phyloP scores from a whole-genome alignment of 2,329 filamentous ascomycete genomes.

The Alternaria sp. region DNA sequence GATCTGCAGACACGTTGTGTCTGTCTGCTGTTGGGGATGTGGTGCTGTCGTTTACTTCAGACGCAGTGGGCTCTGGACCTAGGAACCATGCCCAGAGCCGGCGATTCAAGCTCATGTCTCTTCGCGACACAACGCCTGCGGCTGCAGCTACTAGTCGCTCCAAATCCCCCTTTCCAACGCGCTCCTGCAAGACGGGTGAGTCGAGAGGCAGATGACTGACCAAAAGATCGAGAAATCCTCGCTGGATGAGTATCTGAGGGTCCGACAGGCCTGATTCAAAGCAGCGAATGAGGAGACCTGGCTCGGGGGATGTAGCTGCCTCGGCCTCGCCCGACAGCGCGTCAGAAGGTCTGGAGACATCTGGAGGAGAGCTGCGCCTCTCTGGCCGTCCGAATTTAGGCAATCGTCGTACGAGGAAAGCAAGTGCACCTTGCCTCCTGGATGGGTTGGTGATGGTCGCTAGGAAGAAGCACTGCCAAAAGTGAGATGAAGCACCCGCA shows the following conservation, averaged over 20 bases:
- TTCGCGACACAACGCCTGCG: constrained; percentile 81
- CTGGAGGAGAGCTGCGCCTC: constrained; percentile 24
- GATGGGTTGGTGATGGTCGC: constrained; percentile 89
- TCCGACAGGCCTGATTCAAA: constrained; percentile 90
- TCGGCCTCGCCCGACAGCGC: constrained; percentile 60
- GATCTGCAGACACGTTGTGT: constrained; percentile 55
- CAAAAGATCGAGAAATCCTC: constrained; percentile 90
- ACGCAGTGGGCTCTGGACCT: constrained; percentile 69
- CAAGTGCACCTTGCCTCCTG: constrained; percentile 82
- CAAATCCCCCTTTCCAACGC: constrained; percentile 75
- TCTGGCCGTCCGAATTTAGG: constrained; percentile 67
- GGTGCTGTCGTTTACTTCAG: constrained; percentile 41
- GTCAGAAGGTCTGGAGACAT: constrained; percentile 11
- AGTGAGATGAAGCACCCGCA: constrained; percentile 75
- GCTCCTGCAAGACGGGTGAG: constrained; percentile 78
- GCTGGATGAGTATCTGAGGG: constrained; percentile 87
- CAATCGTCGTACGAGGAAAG: constrained; percentile 80
- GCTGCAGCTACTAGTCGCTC: constrained; percentile 83
- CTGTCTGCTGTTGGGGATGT: constrained; percentile 54
- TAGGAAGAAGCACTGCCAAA: constrained; percentile 98
- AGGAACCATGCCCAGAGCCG: constrained; percentile 96
- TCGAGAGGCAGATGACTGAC: constrained; percentile 89
- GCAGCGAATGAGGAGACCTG: constrained; percentile 85
- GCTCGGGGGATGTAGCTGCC: constrained; percentile 85
- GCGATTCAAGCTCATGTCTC: constrained; percentile 96